A percentile compares a stretch with the other conserved stretches of the same genome.
phyloP scores from a whole-genome alignment of 1,284 basidiomycete genomes.

The Boletus austroedulis region DNA sequence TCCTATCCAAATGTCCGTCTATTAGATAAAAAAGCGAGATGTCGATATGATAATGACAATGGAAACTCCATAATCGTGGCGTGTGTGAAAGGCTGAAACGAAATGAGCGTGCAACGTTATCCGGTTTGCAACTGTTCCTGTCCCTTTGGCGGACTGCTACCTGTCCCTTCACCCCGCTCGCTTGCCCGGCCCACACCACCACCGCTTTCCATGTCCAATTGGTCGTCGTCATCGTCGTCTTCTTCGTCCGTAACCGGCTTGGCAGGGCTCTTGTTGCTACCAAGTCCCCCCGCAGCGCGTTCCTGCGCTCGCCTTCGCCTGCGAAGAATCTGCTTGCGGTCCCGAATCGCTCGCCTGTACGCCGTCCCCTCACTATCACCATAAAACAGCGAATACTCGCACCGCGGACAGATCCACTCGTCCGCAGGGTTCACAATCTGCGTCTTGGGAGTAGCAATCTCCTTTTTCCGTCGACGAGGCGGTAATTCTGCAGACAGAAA shows the following conservation, averaged over 20 bases:
- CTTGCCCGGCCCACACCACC: constrained; percentile 23
- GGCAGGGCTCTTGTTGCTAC: constrained; percentile 28
- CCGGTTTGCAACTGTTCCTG: constrained; percentile 30
- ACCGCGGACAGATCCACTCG: constrained; percentile 88
- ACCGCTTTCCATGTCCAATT: constrained; percentile 5
- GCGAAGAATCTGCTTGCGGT: constrained; percentile 74
- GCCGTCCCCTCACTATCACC: constrained; percentile 67
- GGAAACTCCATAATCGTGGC: constrained; percentile 25
- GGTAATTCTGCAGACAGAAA: constrained; percentile 69
- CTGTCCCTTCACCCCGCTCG: constrained; percentile 35
- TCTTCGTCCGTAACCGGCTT: constrained; percentile 37
- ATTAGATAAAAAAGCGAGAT: constrained; percentile 35
- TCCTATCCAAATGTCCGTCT: constrained; percentile 36
- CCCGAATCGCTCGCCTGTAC: constrained; percentile 64
- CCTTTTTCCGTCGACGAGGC: constrained; percentile 42
- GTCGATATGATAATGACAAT: constrained; percentile 21
- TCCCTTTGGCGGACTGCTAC: constrained; percentile 28
- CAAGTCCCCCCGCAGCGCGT: constrained; percentile 56
- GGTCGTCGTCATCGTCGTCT: constrained; percentile 40
- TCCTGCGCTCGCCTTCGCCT: constrained; percentile 74
- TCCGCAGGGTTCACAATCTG: constrained; percentile 62
- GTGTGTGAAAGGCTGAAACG: constrained; percentile 12
- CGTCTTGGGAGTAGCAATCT: constrained; percentile 28
- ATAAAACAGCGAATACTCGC: constrained; percentile 85
- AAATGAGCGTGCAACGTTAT: constrained; percentile 23